These are phyloP conservation scores for Grigorovia jiainica DNA, from an alignment of 805 yeast genomes.

Conservation along the genomic window DNA sequence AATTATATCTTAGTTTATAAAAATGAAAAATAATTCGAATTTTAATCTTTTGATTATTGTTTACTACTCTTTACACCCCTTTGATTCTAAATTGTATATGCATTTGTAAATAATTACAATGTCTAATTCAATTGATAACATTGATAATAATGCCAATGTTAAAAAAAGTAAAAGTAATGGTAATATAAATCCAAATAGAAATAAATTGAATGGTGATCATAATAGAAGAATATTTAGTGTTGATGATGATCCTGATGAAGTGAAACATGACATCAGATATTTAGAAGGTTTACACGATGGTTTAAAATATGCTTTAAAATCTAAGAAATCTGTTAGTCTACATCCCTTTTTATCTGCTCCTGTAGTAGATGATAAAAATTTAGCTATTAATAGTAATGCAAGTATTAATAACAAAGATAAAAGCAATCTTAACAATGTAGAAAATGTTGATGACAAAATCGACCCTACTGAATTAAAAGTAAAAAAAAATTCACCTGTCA, in stretches of 20 bases:
- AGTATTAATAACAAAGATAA: background rate
- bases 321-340: slow-evolving; percentile 3
- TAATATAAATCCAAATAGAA: background rate
- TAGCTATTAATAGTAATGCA: background rate
- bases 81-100: no score
- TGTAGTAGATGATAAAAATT: background rate
- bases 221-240: slow-evolving; percentile 49
- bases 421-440: background rate
- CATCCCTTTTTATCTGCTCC: slow-evolving; percentile 4
- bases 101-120: background rate
- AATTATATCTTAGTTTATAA: no score
- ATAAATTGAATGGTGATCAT: background rate
- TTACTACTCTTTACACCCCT: no score
- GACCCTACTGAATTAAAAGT: background rate
- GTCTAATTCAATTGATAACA: background rate
- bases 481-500: background rate
- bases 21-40: no score
- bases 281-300: slow-evolving; percentile 71
- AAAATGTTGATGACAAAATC: background rate
- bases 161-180: background rate
- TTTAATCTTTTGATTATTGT: no score
- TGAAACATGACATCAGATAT: slow-evolving; percentile 53
- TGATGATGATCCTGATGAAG: slow-evolving; percentile 72
- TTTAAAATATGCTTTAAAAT: slow-evolving; percentile 37
- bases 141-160: background rate